phyloP scores from a whole-genome alignment of 2,329 filamentous ascomycete genomes.

The Colletotrichum neosansevieriae region DNA sequence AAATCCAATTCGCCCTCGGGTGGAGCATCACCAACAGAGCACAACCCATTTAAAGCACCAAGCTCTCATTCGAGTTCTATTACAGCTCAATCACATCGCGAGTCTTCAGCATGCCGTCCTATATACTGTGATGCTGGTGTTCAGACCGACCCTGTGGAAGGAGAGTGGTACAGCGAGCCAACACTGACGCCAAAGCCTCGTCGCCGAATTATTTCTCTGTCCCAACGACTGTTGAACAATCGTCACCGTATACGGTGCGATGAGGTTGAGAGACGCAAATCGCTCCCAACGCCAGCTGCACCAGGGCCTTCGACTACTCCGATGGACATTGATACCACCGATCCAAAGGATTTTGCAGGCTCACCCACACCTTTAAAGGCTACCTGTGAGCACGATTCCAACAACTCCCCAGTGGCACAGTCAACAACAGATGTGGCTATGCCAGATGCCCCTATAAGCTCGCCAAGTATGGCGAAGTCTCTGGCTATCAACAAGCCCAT shows the following conservation, averaged over 20 bases:
- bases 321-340: constrained; percentile 57
- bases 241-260: constrained; percentile 58
- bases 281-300: constrained; percentile 45
- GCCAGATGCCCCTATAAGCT: constrained; percentile 48
- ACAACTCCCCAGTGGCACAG: constrained; percentile 13
- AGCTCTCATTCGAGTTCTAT: constrained; percentile 47
- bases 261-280: constrained; percentile 52
- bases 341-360: constrained; percentile 45
- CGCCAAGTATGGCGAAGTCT: constrained; percentile 43
- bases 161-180: constrained; percentile 63
- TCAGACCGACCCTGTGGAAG: constrained; percentile 67
- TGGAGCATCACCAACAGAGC: constrained; percentile 53
- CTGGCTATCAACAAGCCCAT: not conserved
- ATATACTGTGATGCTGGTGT: constrained; percentile 64
- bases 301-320: constrained; percentile 47
- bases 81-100: constrained; percentile 50
- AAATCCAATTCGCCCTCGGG: constrained; percentile 65
- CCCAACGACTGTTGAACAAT: constrained; percentile 64
- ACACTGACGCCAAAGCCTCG: constrained; percentile 53
- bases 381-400: constrained; percentile 32
- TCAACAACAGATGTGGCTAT: constrained; percentile 44
- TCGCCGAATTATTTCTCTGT: constrained; percentile 65
- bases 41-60: constrained; percentile 45
- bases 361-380: constrained; percentile 37
- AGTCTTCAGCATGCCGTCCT: constrained; percentile 53